These are phyloP conservation scores for Suillus luteus DNA, from an alignment of 768 basidiomycete genomes.

Conservation along the genomic window DNA sequence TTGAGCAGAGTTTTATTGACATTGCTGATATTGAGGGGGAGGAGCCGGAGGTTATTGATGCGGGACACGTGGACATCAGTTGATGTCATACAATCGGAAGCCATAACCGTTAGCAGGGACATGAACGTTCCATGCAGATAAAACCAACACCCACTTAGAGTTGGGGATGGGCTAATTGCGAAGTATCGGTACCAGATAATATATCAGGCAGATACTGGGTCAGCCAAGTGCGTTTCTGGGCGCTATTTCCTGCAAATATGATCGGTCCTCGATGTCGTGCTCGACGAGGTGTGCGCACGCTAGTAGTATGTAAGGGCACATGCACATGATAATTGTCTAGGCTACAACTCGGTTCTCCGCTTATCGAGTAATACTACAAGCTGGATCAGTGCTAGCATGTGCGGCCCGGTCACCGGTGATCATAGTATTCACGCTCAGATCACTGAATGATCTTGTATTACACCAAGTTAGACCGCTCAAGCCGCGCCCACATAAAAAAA, in stretches of 20 bases:
- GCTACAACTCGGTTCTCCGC: no score
- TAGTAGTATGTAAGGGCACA: no score
- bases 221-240: background rate
- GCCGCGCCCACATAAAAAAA: background rate
- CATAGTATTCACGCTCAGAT: background rate
- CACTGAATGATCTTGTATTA: background rate
- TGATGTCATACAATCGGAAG: background rate
- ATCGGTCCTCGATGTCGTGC: background rate
- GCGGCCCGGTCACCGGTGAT: background rate
- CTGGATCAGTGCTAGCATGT: no score
- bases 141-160: background rate
- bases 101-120: background rate
- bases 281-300: background rate
- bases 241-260: background rate
- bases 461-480: background rate
- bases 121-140: background rate
- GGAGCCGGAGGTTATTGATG: conserved; percentile 20
- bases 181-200: background rate
- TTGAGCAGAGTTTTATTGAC: conserved; percentile 64
- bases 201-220: background rate
- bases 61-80: conserved; percentile 21
- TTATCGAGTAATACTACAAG: no score
- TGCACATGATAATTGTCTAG: no score
- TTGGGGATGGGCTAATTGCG: background rate
- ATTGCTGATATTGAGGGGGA: conserved; percentile 50